phyloP scores from a whole-genome alignment of 495 filamentous ascomycete species.

The Aspergillus sparsus region DNA sequence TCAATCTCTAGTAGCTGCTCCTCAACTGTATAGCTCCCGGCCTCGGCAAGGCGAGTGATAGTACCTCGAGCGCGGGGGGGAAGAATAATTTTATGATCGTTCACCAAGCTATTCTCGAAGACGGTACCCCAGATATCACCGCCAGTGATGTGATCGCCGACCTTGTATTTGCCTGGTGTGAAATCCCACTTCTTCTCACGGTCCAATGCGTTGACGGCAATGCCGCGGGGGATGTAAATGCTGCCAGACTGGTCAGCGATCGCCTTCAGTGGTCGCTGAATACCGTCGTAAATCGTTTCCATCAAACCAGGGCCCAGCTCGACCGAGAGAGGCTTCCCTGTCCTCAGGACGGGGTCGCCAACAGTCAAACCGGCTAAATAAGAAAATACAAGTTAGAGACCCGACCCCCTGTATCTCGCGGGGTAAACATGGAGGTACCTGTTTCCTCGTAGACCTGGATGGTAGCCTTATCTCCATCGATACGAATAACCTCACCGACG shows the following conservation, averaged over 20 bases:
- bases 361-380: constrained; percentile 85
- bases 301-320: constrained; percentile 96
- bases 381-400: constrained; percentile 18
- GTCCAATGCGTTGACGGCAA: constrained; percentile 83
- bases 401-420: not conserved
- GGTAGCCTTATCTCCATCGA: constrained; percentile 90
- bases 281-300: constrained; percentile 99
- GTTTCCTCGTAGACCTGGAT: constrained; percentile 99
- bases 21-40: constrained; percentile 90
- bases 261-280: constrained; percentile 87
- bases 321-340: constrained; percentile 93
- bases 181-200: constrained; percentile 94
- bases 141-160: constrained; percentile 94
- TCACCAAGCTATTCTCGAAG: constrained; percentile 92
- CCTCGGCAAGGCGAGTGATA: constrained; percentile 84
- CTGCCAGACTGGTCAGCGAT: constrained; percentile 75
- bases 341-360: constrained; percentile 86
- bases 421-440: constrained; percentile 54
- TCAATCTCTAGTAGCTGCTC: constrained; percentile 95
- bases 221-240: constrained; percentile 97
- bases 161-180: constrained; percentile 78
- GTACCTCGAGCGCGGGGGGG: constrained; percentile 87
- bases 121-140: constrained; percentile 94
- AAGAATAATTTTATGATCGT: constrained; percentile 93
- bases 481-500: constrained; percentile 96